Conservation (phyloP, 192 early-diverging fungal genomes). For the Podila epicladia region DNA sequence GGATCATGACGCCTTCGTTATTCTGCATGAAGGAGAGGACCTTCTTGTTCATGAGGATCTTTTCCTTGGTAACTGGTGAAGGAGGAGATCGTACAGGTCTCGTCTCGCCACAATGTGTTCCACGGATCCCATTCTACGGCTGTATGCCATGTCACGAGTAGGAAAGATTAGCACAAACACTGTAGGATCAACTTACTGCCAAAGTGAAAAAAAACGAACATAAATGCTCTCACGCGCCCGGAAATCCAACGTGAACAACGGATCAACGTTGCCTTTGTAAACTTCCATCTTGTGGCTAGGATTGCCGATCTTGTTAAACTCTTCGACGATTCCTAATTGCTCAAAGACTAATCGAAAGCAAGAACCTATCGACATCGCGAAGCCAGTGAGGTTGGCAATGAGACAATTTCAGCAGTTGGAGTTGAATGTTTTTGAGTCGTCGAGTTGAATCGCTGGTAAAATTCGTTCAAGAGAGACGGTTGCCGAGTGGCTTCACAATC, state of each 20-base stretch:
- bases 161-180: neutral
- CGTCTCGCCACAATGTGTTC: constrained; percentile 1
- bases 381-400: neutral
- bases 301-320: neutral
- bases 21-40: constrained; percentile 8
- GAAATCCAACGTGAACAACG: no score
- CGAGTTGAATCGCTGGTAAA: no score
- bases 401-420: no score
- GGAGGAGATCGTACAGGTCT: neutral
- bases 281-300: neutral
- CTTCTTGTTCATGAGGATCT: constrained; percentile 8
- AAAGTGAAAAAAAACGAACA: no score
- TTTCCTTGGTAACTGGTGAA: constrained; percentile 1
- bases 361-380: neutral
- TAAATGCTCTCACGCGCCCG: no score
- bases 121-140: neutral
- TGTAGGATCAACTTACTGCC: neutral
- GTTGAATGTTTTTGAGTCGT: no score
- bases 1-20: neutral
- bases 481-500: no score
- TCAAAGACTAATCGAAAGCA: neutral
- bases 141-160: neutral
- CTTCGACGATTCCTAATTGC: constrained; percentile 5
- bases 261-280: no score
- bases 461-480: no score